Percentiles rank a stretch among this genome's conserved stretches.
Evolutionary conservation across 768 basidiomycete genomes (phyloP).

Genomic region (Leccinellum luteum): DNA sequence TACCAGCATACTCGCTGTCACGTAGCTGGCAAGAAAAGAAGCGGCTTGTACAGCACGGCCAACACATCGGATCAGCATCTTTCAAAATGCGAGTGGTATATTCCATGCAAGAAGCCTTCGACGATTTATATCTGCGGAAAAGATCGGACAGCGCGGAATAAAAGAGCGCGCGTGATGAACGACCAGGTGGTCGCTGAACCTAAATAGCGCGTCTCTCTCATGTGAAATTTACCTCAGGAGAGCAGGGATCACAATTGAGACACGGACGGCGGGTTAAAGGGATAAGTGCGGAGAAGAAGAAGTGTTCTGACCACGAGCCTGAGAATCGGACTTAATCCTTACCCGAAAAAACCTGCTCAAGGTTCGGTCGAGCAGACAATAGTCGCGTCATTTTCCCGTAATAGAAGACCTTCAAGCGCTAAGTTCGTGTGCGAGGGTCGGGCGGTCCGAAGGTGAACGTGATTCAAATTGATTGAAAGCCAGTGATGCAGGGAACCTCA

Average conservation of each 20-base stretch:
- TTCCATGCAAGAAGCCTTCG: neutral
- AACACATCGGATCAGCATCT: constrained; percentile 14
- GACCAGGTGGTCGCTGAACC: neutral
- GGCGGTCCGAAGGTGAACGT: neutral
- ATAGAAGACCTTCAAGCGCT: neutral
- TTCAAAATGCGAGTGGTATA: neutral
- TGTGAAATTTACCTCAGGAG: neutral
- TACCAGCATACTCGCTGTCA: constrained; percentile 30
- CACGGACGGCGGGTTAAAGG: neutral
- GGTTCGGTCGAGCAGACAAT: neutral
- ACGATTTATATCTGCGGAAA: constrained; percentile 6
- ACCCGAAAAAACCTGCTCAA: too few relatives aligned
- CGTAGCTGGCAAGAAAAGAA: constrained; percentile 1
- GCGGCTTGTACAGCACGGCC: neutral
- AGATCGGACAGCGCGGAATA: neutral
- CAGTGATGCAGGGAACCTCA: neutral
- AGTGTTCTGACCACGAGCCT: neutral
- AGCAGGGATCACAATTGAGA: neutral
- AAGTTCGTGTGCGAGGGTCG: neutral
- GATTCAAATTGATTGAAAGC: neutral
- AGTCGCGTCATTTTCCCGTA: neutral
- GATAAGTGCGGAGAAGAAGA: neutral
- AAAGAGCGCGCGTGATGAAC: neutral
- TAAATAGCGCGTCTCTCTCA: neutral
- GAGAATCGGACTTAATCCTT: neutral